Evolutionary conservation across 768 basidiomycete genomes (phyloP).

Genomic region (Tricholomella constricta): DNA sequence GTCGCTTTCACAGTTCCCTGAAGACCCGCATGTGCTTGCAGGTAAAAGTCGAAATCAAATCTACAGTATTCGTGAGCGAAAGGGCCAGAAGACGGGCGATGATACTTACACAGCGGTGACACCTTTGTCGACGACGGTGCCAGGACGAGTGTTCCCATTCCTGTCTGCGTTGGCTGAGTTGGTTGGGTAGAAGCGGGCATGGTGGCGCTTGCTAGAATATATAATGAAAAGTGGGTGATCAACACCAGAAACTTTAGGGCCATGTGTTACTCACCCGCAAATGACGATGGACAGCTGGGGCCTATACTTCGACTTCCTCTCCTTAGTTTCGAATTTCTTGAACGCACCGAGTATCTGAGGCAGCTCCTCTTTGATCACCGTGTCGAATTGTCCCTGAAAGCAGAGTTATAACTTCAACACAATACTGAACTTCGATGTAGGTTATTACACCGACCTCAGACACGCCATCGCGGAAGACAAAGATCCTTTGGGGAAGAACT

Average conservation of each 20-base stretch:
- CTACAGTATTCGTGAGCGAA: slow-evolving; percentile 31
- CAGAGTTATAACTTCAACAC: slow-evolving; percentile 1
- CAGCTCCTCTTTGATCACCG: slow-evolving; percentile 60
- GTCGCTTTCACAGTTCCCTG: slow-evolving; percentile 74
- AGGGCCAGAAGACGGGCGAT: slow-evolving; percentile 16
- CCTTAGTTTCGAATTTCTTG: slow-evolving; percentile 45
- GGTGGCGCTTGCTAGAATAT: slow-evolving; percentile 61
- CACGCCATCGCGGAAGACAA: slow-evolving; percentile 81
- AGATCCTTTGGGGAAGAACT: slow-evolving; percentile 63
- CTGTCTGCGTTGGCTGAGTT: slow-evolving; percentile 48
- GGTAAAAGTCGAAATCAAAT: slow-evolving; percentile 67
- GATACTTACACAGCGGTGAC: slow-evolving; percentile 63
- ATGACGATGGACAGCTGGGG: slow-evolving; percentile 73
- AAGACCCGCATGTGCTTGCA: slow-evolving; percentile 75
- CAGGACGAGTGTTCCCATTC: slow-evolving; percentile 79
- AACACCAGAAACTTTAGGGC: not conserved
- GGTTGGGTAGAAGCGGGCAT: slow-evolving; percentile 64
- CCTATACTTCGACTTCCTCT: slow-evolving; percentile 47
- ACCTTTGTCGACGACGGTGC: slow-evolving; percentile 81
- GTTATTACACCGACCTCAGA: slow-evolving; percentile 57
- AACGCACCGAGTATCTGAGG: slow-evolving; percentile 65
- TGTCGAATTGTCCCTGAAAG: slow-evolving; percentile 70
- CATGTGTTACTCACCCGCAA: slow-evolving; percentile 51
- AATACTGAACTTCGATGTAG: not conserved
- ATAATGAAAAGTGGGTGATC: not conserved